Evolutionary conservation across 192 early-diverging fungal genomes (phyloP).

Genomic region (Mycoemilia scoparia): DNA sequence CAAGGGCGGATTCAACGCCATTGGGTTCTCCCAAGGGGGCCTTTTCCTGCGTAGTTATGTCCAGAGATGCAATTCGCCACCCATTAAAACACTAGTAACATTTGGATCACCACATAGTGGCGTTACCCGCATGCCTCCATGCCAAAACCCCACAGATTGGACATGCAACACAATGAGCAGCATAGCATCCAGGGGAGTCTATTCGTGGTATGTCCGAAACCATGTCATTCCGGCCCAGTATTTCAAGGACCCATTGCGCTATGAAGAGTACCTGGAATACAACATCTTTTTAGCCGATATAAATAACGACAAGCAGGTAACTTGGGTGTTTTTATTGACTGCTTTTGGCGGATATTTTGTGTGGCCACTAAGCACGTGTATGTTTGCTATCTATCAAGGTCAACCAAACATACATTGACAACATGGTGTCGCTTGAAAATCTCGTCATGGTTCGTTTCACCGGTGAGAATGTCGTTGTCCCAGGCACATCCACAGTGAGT

Average conservation of each 20-base stretch:
- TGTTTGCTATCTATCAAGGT: too few species aligned
- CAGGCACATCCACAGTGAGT: constrained; percentile 33
- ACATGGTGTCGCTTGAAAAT: constrained; percentile 42
- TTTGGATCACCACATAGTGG: constrained; percentile 74
- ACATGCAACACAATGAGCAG: constrained; percentile 55
- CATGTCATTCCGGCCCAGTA: constrained; percentile 90
- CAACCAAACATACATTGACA: constrained; percentile 38
- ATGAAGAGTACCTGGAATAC: constrained; percentile 48
- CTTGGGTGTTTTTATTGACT: too few species aligned
- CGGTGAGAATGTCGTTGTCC: constrained; percentile 60
- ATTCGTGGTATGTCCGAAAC: constrained; percentile 64
- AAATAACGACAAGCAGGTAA: constrained; percentile 50
- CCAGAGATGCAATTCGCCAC: constrained; percentile 59
- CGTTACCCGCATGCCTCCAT: constrained; percentile 65
- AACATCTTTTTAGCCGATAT: constrained; percentile 78
- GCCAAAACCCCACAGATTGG: constrained; percentile 28
- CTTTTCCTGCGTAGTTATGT: constrained; percentile 60
- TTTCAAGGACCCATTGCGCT: constrained; percentile 50
- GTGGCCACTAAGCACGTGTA: too few species aligned
- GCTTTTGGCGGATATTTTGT: too few species aligned
- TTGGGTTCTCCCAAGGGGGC: constrained; percentile 81
- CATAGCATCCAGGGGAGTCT: constrained; percentile 65
- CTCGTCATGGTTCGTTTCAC: constrained; percentile 71
- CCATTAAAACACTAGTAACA: constrained; percentile 61
- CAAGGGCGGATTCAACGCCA: constrained; percentile 60